Evolutionary conservation across 345 rosid genomes (phyloP).

Genomic region (Populus tremula): DNA sequence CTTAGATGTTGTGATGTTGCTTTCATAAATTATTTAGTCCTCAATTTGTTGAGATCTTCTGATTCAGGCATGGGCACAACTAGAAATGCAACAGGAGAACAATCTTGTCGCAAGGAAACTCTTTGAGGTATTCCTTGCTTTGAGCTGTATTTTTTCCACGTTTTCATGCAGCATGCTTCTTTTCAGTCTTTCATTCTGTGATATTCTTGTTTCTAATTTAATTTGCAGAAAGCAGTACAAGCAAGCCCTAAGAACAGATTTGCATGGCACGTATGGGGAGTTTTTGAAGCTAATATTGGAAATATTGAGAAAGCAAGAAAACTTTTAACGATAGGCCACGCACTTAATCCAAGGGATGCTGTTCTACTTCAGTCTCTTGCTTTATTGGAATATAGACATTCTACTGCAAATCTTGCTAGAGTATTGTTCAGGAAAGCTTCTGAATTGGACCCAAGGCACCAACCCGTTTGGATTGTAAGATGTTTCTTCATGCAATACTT

Average conservation of each 20-base stretch:
- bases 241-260: constrained; percentile 96
- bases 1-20: neutral
- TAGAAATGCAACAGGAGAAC: constrained; percentile 87
- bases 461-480: constrained; percentile 98
- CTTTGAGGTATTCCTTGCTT: constrained; percentile 63
- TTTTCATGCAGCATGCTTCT: neutral
- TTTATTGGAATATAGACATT: constrained; percentile 74
- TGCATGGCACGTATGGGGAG: constrained; percentile 97
- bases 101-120: constrained; percentile 66
- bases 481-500: constrained; percentile 5
- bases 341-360: constrained; percentile 90
- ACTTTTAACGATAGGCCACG: constrained; percentile 85
- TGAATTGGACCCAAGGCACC: constrained; percentile 78
- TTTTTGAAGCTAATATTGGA: constrained; percentile 75
- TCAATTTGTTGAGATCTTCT: constrained; percentile 13
- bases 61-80: constrained; percentile 87
- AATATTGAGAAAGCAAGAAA: constrained; percentile 72
- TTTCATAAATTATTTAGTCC: neutral
- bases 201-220: neutral
- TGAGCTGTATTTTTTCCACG: neutral
- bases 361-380: constrained; percentile 96
- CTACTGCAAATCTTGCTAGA: constrained; percentile 74
- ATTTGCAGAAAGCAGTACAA: constrained; percentile 75
- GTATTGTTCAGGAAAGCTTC: constrained; percentile 75
- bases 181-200: neutral